Conservation (phyloP, 768 basidiomycete genomes). For the Kwoniella bestiolae region DNA sequence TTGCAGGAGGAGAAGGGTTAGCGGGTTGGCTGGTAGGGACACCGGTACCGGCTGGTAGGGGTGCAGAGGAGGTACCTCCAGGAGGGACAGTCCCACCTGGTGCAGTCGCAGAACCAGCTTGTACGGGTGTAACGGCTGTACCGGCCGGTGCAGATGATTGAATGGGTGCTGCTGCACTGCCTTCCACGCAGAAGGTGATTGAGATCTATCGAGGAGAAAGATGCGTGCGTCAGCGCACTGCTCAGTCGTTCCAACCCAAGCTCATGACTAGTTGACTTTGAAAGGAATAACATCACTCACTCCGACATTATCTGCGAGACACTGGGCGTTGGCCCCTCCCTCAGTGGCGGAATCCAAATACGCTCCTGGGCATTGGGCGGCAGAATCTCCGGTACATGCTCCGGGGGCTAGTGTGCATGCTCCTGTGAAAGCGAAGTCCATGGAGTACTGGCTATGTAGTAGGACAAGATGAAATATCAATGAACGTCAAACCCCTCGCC, state of each 20-base stretch:
- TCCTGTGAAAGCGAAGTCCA: slow-evolving; percentile 13
- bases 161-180: no score
- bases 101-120: neutral
- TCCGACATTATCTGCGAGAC: slow-evolving; percentile 24
- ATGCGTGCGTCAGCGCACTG: neutral
- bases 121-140: neutral
- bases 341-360: slow-evolving; percentile 20
- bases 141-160: neutral
- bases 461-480: no score
- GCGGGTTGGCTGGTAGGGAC: neutral
- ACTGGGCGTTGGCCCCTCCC: slow-evolving; percentile 14
- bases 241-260: neutral
- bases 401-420: neutral
- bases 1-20: neutral
- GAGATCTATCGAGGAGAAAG: slow-evolving; percentile 24
- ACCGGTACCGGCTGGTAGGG: neutral
- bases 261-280: no score
- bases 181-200: slow-evolving; percentile 29
- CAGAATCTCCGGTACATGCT: slow-evolving; percentile 7
- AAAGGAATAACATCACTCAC: slow-evolving; percentile 17
- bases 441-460: neutral
- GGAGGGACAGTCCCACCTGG: neutral
- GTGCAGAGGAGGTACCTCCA: neutral
- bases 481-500: neutral
- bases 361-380: slow-evolving; percentile 21